phyloP scores from a whole-genome alignment of 768 basidiomycete species.

The Phaffia australis region DNA sequence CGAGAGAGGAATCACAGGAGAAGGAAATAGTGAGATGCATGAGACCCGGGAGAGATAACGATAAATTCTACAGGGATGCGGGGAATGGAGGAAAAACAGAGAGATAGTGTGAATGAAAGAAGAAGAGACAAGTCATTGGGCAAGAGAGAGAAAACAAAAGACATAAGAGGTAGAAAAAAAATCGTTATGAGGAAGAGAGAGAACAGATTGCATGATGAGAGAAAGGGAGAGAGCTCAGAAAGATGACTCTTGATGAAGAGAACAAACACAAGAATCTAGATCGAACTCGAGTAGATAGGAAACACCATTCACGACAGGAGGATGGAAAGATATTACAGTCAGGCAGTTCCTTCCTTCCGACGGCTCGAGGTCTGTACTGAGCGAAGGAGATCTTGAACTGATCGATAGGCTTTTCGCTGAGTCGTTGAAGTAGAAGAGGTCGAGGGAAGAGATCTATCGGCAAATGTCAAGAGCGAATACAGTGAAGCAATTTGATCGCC shows the following conservation, averaged over 20 bases:
- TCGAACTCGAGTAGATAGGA: background rate
- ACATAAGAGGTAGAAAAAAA: too few species aligned
- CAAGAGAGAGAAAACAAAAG: too few species aligned
- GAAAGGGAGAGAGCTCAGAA: background rate
- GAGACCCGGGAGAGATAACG: too few species aligned
- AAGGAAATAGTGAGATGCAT: too few species aligned
- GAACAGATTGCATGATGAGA: background rate
- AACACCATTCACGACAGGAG: background rate
- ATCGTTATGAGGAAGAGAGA: background rate
- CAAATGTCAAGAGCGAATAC: constrained; percentile 67
- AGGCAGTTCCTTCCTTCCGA: background rate
- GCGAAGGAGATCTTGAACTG: constrained; percentile 20
- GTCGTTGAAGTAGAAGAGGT: background rate
- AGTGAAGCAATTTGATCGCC: constrained; percentile 89
- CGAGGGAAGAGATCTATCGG: constrained; percentile 26
- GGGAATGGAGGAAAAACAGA: too few species aligned
- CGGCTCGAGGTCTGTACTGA: background rate
- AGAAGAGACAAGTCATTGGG: too few species aligned
- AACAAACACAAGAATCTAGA: background rate
- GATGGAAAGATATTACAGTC: background rate
- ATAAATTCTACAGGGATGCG: too few species aligned
- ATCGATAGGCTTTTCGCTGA: constrained; percentile 8
- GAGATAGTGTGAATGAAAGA: too few species aligned
- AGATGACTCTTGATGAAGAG: background rate
- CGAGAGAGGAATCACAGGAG: too few species aligned